phyloP scores from a whole-genome alignment of 495 filamentous ascomycete species.

The Clavariopsis aquatica region DNA sequence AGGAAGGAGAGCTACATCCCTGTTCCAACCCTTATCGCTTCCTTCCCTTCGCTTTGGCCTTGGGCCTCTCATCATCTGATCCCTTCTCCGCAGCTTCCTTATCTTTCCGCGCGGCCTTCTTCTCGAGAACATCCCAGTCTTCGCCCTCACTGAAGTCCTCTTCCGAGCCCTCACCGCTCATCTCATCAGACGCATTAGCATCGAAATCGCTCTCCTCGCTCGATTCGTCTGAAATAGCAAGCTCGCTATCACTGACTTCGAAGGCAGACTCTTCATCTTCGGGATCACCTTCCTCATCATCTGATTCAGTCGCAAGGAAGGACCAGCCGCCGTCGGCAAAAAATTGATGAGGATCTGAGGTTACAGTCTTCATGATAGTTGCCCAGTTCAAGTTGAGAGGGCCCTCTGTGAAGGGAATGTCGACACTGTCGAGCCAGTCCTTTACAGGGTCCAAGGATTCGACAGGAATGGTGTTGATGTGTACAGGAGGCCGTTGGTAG shows the following conservation, averaged over 20 bases:
- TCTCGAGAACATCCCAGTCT: slow-evolving; percentile 90
- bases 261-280: slow-evolving; percentile 90
- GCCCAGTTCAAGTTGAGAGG: slow-evolving; percentile 98
- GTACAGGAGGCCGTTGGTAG: slow-evolving; percentile 79
- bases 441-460: slow-evolving; percentile 93
- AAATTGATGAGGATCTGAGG: slow-evolving; percentile 88
- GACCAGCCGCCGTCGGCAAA: slow-evolving; percentile 95
- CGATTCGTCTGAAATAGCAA: slow-evolving; percentile 75
- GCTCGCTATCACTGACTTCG: slow-evolving; percentile 81
- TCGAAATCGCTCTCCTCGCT: slow-evolving; percentile 90
- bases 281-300: slow-evolving; percentile 75
- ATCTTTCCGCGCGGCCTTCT: slow-evolving; percentile 87
- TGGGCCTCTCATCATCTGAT: slow-evolving; percentile 61
- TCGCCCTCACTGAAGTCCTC: slow-evolving; percentile 78
- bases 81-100: slow-evolving; percentile 70
- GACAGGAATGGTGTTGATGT: slow-evolving; percentile 98
- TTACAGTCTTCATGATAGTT: slow-evolving; percentile 99
- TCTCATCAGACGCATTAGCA: slow-evolving; percentile 79
- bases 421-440: slow-evolving; percentile 94
- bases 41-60: slow-evolving; percentile 45
- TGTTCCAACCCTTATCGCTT: slow-evolving; percentile 1
- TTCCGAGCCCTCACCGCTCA: slow-evolving; percentile 63
- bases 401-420: slow-evolving; percentile 91
- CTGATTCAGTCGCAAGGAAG: slow-evolving; percentile 84
- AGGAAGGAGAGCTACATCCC: not conserved